Evolutionary conservation across 352 stramenopile species (phyloP).

Genomic region (Phytophthora foliorum): DNA sequence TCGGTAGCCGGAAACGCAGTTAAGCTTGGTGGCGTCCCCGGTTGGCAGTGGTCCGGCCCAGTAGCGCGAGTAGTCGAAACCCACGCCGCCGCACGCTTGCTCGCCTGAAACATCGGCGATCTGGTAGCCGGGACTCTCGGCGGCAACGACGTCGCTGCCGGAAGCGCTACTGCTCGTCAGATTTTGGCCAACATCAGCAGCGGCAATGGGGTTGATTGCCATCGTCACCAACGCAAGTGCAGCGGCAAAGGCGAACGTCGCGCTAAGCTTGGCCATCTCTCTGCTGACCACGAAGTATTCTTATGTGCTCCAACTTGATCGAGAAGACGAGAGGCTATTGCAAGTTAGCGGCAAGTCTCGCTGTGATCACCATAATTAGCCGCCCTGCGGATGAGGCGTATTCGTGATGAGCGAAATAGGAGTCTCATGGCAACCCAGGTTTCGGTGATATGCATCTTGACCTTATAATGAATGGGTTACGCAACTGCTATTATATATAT

Average conservation of each 20-base stretch:
- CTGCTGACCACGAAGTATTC: not conserved
- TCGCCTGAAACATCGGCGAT: slow-evolving; percentile 29
- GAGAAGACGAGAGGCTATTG: not conserved
- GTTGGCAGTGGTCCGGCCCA: slow-evolving; percentile 25
- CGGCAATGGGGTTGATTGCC: not conserved
- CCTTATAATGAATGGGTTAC: not conserved
- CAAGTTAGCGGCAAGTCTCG: too few relatives aligned
- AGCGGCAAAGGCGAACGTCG: not conserved
- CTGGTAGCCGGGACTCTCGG: slow-evolving; percentile 19
- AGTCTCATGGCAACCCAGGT: too few relatives aligned
- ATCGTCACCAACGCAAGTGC: not conserved
- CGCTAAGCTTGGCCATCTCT: not conserved
- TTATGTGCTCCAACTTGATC: not conserved
- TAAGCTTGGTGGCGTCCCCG: slow-evolving; percentile 24
- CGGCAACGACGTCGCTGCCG: not conserved
- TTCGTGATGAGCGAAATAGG: too few relatives aligned
- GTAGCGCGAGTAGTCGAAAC: slow-evolving; percentile 35
- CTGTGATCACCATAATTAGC: not conserved
- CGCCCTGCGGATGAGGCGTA: not conserved
- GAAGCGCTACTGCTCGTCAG: not conserved
- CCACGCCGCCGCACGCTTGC: slow-evolving; percentile 27
- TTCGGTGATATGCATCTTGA: not conserved
- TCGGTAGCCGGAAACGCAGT: slow-evolving; percentile 30
- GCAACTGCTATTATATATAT: not conserved
- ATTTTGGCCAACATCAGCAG: not conserved